Base-by-base conservation (phyloP, 169 alveolate species). In the Babesia sp. region DNA sequence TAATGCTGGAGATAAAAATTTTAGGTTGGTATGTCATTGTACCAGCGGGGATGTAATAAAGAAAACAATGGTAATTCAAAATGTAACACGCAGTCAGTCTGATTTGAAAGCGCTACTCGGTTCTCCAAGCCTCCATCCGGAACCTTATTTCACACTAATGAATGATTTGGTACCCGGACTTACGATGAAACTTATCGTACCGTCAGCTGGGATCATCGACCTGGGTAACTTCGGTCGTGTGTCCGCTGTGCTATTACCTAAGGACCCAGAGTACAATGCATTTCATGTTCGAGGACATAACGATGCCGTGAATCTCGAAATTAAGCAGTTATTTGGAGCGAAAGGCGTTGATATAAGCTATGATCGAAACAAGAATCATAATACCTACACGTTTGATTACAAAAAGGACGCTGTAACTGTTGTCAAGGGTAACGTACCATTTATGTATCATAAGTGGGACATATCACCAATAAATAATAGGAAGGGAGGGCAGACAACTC, bases 361-460 rank as follows among this genome's bases (percentile, higher is more conserved):
- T 28, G 20, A 12, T 7, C 12, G 9, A 28, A 6, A 8, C 20
- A 6, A 14, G 28, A 29, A 29, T 5, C 20, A 54, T 6, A 29
- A 24, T n/a, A 54, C 20, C 9, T 54, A 54, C 20, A 54, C 61
- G 16, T 29, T 54, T 9, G 22, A 57, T 37, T 69, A 78, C 69
- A 26, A 36, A 22, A 36, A 53, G 75, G 82, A 78, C 33, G 31
- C 86, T 24, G 34, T 69, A 6, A 53, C 57, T 18, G 85, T 76
- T 41, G 39, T 39, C 31, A 80, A 60, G 48, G 36, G 58, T 0
- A 42, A 26, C 20, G 20, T 36, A 0, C 46, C 59, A 8, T 26
- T 22, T 26, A 39, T 79, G 46, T 29, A 42, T 28, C 58, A 69
- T 68, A 29, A 29, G 18, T 44, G 53, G 59, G 26, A 44, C 29